phyloP scores from a whole-genome alignment of 352 stramenopile genomes.

The Albugo candida region DNA sequence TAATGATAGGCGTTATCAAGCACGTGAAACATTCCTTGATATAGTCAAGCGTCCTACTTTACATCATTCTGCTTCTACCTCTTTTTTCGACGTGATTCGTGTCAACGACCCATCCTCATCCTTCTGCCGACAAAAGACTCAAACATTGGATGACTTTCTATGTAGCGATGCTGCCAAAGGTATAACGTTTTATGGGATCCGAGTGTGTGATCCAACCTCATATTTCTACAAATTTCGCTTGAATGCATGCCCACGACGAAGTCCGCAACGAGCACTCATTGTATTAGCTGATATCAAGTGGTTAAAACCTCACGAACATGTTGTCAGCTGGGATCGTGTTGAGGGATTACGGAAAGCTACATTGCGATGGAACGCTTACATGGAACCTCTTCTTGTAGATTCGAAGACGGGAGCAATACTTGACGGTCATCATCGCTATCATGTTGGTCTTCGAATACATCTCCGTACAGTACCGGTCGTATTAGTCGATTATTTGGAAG shows the following conservation, averaged over 20 bases:
- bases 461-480: slow-evolving; percentile 50
- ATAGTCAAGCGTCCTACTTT: slow-evolving; percentile 40
- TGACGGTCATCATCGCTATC: slow-evolving; percentile 70
- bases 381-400: slow-evolving; percentile 70
- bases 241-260: slow-evolving; percentile 35
- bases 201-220: slow-evolving; percentile 70
- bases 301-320: slow-evolving; percentile 70
- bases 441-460: slow-evolving; percentile 52
- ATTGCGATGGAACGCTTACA: slow-evolving; percentile 55
- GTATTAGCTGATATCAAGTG: slow-evolving; percentile 37
- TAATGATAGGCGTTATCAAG: slow-evolving; percentile 8
- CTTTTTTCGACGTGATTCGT: slow-evolving; percentile 67
- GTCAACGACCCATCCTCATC: slow-evolving; percentile 66
- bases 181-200: slow-evolving; percentile 69
- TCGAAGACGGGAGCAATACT: slow-evolving; percentile 49
- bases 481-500: slow-evolving; percentile 64
- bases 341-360: slow-evolving; percentile 57
- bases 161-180: slow-evolving; percentile 30
- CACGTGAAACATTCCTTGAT: slow-evolving; percentile 23
- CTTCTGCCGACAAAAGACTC: slow-evolving; percentile 50
- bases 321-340: slow-evolving; percentile 74
- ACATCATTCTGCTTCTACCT: slow-evolving; percentile 20
- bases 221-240: slow-evolving; percentile 85
- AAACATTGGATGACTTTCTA: slow-evolving; percentile 64
- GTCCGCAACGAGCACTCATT: slow-evolving; percentile 39